Conservation (phyloP, 116 monocot genomes). For the Papilionanthe hybrid region DNA sequence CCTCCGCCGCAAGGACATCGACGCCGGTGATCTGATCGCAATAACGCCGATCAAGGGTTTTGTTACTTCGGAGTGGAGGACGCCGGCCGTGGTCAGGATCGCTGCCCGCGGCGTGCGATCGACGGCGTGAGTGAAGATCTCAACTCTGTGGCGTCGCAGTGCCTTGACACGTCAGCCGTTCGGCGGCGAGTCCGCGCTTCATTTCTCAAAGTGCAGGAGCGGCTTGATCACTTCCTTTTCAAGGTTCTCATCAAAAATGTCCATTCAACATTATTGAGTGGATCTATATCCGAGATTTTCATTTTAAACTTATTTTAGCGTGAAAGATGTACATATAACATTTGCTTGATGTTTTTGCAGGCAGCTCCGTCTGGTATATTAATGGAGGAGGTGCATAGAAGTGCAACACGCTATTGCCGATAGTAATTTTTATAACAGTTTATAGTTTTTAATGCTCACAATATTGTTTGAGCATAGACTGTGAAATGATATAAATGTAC, state of each 20-base stretch:
- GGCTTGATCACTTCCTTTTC: constrained; percentile 84
- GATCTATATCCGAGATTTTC: neutral
- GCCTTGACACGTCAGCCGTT: constrained; percentile 51
- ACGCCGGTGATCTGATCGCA: neutral
- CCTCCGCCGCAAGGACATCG: neutral
- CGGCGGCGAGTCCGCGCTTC: constrained; percentile 56
- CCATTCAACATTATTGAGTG: neutral
- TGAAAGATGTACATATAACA: neutral
- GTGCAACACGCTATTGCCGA: neutral
- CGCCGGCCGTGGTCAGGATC: neutral
- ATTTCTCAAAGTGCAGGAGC: constrained; percentile 46
- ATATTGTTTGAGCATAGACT: neutral
- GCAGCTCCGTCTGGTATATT: constrained; percentile 64
- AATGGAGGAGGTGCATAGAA: constrained; percentile 64
- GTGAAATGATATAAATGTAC: neutral
- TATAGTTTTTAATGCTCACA: neutral
- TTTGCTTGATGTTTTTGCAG: constrained; percentile 30
- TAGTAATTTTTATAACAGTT: neutral
- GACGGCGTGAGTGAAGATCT: constrained; percentile 68
- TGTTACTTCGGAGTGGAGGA: neutral
- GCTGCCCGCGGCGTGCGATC: constrained; percentile 27
- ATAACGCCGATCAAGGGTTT: neutral
- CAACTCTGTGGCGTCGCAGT: constrained; percentile 52
- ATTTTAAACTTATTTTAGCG: neutral
- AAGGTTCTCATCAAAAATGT: constrained; percentile 33